Evolutionary conservation across 306 rosid genomes (phyloP).

Genomic region (Calophaca sinica): DNA sequence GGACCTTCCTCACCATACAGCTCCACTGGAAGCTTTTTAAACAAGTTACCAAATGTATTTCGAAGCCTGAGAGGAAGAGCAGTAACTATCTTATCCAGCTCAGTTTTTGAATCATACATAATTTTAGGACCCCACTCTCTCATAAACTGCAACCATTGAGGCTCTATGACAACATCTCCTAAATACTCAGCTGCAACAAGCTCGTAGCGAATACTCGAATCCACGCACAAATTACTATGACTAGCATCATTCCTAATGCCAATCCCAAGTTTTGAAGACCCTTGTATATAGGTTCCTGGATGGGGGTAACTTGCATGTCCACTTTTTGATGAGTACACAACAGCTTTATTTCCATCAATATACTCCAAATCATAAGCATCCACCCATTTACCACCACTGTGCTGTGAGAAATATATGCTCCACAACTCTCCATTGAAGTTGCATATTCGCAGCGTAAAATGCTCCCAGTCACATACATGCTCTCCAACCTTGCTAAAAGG

Average conservation of each 20-base stretch:
- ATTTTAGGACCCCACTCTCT: constrained; percentile 57
- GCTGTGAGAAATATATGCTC: constrained; percentile 59
- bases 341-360: constrained; percentile 51
- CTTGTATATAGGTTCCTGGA: constrained; percentile 57
- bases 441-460: constrained; percentile 68
- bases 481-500: constrained; percentile 71
- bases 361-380: constrained; percentile 53
- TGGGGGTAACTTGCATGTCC: constrained; percentile 55
- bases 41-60: constrained; percentile 35
- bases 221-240: constrained; percentile 47
- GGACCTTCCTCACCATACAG: constrained; percentile 61
- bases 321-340: constrained; percentile 51
- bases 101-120: constrained; percentile 55
- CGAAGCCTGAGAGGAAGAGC: constrained; percentile 48
- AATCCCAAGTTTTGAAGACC: constrained; percentile 54
- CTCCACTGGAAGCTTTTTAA: constrained; percentile 53
- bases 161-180: constrained; percentile 52
- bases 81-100: constrained; percentile 49
- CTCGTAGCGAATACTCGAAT: constrained; percentile 47
- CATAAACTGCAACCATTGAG: constrained; percentile 61
- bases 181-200: constrained; percentile 55
- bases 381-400: constrained; percentile 58
- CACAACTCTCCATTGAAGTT: constrained; percentile 56
- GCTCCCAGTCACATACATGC: constrained; percentile 92
- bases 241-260: constrained; percentile 52